A percentile compares a stretch with the other conserved stretches of the same genome.
phyloP scores from a whole-genome alignment of 1,284 basidiomycete genomes.

The Fomitopsis palustris region DNA sequence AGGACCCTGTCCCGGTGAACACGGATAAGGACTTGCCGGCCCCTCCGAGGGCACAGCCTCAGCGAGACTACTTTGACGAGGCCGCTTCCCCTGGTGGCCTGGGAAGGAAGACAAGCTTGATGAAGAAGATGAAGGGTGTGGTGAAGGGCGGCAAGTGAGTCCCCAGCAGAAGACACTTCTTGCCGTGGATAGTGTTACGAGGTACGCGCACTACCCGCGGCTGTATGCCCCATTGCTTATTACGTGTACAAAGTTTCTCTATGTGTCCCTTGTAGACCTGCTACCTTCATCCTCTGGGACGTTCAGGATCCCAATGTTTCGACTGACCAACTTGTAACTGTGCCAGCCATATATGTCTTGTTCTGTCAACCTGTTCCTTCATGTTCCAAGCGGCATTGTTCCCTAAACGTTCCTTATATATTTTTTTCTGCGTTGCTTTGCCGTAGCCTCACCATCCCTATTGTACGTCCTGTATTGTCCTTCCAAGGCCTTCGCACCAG shows the following conservation, averaged over 20 bases:
- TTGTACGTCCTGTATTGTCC: constrained; percentile 1
- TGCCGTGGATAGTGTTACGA: not conserved
- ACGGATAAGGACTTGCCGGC: constrained; percentile 65
- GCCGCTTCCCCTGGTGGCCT: constrained; percentile 39
- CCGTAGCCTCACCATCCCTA: constrained; percentile 6
- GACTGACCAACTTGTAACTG: constrained; percentile 6
- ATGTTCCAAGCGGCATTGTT: constrained; percentile 3
- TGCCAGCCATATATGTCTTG: not conserved
- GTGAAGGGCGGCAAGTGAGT: constrained; percentile 45
- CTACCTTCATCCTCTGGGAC: not conserved
- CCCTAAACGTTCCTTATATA: constrained; percentile 1
- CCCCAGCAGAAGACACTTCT: not conserved
- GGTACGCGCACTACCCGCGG: not conserved
- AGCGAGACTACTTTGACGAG: constrained; percentile 49
- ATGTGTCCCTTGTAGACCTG: not conserved
- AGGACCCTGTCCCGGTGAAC: constrained; percentile 35
- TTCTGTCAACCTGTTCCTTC: constrained; percentile 1
- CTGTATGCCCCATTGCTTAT: not conserved
- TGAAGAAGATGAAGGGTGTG: constrained; percentile 73
- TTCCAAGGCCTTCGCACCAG: not conserved
- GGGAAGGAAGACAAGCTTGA: constrained; percentile 70
- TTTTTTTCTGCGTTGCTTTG: constrained; percentile 5
- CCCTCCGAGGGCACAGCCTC: constrained; percentile 31
- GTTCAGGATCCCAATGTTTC: not conserved
- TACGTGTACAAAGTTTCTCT: not conserved